These are phyloP conservation scores for Boletus smithii DNA, from an alignment of 1,284 basidiomycete genomes.

Conservation along the genomic window DNA sequence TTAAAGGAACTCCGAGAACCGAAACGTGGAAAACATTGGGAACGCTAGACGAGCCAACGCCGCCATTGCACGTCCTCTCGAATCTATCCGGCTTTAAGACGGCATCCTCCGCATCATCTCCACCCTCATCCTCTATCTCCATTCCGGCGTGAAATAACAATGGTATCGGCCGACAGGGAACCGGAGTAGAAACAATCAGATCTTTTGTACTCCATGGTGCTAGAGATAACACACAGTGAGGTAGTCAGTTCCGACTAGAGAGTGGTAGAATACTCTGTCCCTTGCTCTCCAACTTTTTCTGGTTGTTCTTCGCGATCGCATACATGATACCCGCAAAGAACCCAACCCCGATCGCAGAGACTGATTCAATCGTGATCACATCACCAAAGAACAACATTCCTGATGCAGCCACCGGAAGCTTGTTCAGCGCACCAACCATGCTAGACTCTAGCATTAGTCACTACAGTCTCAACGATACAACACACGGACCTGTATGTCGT, in stretches of 20 bases:
- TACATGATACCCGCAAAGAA: slow-evolving; percentile 92
- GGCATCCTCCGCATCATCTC: slow-evolving; percentile 26
- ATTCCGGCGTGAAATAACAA: not conserved
- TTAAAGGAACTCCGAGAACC: too few relatives aligned
- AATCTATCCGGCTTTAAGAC: slow-evolving; percentile 26
- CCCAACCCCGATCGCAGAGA: slow-evolving; percentile 84
- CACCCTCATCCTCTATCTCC: slow-evolving; percentile 20
- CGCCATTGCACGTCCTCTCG: too few relatives aligned
- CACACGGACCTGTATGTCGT: slow-evolving; percentile 85
- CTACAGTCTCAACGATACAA: not conserved
- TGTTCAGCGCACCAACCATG: slow-evolving; percentile 99
- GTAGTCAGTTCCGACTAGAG: slow-evolving; percentile 43
- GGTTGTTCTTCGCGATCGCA: slow-evolving; percentile 87
- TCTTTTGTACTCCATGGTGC: not conserved
- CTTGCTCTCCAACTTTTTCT: slow-evolving; percentile 63
- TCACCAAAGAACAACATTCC: slow-evolving; percentile 97
- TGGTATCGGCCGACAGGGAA: not conserved
- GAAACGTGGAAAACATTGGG: slow-evolving; percentile 1
- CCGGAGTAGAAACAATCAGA: not conserved
- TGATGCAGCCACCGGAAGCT: slow-evolving; percentile 94
- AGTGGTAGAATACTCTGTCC: slow-evolving; percentile 58
- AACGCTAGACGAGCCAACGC: not conserved
- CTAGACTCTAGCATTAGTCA: slow-evolving; percentile 40
- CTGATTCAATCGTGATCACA: slow-evolving; percentile 80
- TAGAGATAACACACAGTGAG: slow-evolving; percentile 3